Percentiles rank a stretch among this genome's conserved stretches.
Evolutionary conservation across 257 asterid species (phyloP).

Genomic region (Capsicum chinense): DNA sequence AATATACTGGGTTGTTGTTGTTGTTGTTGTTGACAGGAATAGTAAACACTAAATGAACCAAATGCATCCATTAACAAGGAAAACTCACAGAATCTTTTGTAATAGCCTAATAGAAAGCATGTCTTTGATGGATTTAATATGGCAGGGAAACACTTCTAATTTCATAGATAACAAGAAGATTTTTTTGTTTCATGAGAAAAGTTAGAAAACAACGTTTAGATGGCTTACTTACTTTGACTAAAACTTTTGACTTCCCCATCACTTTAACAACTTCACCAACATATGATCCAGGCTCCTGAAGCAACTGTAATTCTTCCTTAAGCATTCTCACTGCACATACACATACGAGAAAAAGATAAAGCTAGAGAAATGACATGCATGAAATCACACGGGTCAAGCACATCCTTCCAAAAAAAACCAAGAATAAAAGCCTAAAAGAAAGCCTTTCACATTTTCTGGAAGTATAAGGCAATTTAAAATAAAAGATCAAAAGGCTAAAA

Average conservation of each 20-base stretch:
- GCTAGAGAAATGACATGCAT: background rate
- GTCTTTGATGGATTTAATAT: background rate
- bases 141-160: background rate
- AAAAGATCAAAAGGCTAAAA: no score
- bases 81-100: background rate
- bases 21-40: no score
- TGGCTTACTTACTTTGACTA: constrained; percentile 69
- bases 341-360: background rate
- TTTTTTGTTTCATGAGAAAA: background rate
- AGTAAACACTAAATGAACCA: background rate
- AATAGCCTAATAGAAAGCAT: background rate
- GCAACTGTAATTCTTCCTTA: constrained; percentile 90
- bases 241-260: constrained; percentile 94
- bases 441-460: no score
- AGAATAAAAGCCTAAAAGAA: no score
- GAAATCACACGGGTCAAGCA: background rate
- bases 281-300: constrained; percentile 96
- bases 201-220: no score
- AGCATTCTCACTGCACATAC: constrained; percentile 68
- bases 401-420: no score
- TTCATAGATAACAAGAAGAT: background rate
- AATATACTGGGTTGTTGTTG: no score
- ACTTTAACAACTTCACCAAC: constrained; percentile 97
- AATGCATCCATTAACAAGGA: background rate
- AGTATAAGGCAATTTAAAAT: no score